Percentiles rank a stretch among this genome's conserved stretches.
These are phyloP conservation scores for Sphagnum contortum DNA, from an alignment of 225 moss, liverwort and hornwort genomes.

Conservation along the genomic window DNA sequence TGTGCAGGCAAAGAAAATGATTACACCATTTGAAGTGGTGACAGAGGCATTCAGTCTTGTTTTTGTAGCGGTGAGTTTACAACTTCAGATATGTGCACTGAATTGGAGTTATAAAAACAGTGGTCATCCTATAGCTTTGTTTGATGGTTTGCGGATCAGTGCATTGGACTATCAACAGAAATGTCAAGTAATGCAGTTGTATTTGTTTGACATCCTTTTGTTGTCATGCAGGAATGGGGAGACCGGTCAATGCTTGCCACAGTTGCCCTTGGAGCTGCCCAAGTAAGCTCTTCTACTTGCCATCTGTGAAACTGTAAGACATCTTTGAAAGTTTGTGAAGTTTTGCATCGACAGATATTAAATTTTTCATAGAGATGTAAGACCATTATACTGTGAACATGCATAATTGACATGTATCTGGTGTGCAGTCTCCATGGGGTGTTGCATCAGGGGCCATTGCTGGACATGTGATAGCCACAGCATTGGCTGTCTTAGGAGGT, in stretches of 20 bases:
- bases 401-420: too few species aligned
- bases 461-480: slow-evolving; percentile 84
- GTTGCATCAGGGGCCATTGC: slow-evolving; percentile 90
- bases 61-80: slow-evolving; percentile 67
- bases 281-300: slow-evolving; percentile 18
- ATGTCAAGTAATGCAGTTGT: too few species aligned
- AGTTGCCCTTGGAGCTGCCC: slow-evolving; percentile 89
- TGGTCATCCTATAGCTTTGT: too few species aligned
- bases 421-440: slow-evolving; percentile 72
- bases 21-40: slow-evolving; percentile 53
- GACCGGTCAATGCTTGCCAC: slow-evolving; percentile 98
- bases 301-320: too few species aligned
- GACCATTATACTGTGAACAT: too few species aligned
- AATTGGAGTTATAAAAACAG: too few species aligned
- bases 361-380: too few species aligned
- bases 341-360: too few species aligned
- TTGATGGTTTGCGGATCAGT: too few species aligned
- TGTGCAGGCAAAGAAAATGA: slow-evolving; percentile 53
- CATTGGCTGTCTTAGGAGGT: slow-evolving; percentile 84
- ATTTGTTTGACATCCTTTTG: too few species aligned
- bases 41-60: slow-evolving; percentile 73
- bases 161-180: too few species aligned
- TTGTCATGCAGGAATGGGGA: slow-evolving; percentile 68
- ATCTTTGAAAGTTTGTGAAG: too few species aligned
- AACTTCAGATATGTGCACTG: background rate